Conservation (phyloP, 2,329 filamentous ascomycete species). For the Pseudogymnoascus sp. region DNA sequence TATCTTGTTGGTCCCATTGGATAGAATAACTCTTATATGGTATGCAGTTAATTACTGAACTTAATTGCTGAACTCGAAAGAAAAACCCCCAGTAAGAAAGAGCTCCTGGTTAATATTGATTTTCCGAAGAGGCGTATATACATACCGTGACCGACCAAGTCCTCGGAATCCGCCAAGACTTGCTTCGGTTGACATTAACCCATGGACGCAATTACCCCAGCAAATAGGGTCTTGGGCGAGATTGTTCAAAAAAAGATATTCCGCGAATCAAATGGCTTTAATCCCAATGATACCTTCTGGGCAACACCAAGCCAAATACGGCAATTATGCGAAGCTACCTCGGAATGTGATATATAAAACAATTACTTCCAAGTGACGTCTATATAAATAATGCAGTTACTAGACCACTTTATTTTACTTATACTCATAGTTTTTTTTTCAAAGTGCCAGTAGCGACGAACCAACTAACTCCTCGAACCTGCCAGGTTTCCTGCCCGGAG, state of each 20-base stretch:
- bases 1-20: constrained; percentile 31
- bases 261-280: neutral
- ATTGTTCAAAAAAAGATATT: neutral
- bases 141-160: neutral
- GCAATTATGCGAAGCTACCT: neutral
- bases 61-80: neutral
- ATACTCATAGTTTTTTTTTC: too few species aligned
- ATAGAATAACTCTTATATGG: constrained; percentile 17
- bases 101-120: neutral
- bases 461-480: neutral
- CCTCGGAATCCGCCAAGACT: neutral
- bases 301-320: neutral
- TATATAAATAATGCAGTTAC: neutral
- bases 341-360: neutral
- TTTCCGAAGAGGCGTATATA: neutral
- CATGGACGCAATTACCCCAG: neutral
- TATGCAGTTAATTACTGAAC: neutral
- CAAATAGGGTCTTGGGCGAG: neutral
- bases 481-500: neutral
- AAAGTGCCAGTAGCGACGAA: neutral
- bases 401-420: too few species aligned
- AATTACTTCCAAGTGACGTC: neutral
- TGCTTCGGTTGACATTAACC: neutral
- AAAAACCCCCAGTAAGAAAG: neutral
- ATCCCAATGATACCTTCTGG: neutral